These are phyloP conservation scores for Botrytis byssoidea DNA, from an alignment of 2,329 filamentous ascomycete genomes.

Conservation along the genomic window DNA sequence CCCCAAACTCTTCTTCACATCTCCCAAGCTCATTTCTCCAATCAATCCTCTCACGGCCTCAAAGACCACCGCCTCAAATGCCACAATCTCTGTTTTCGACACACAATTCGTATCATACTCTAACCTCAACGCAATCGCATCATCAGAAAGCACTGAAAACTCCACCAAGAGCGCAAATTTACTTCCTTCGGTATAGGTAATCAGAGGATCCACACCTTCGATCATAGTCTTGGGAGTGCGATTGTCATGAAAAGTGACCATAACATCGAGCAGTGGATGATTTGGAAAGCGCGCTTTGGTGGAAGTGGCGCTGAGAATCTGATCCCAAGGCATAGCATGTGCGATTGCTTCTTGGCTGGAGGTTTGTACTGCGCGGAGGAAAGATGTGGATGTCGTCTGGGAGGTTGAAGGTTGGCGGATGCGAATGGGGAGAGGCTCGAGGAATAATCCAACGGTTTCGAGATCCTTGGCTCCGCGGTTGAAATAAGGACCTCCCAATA, in stretches of 20 bases:
- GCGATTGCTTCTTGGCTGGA: constrained; percentile 35
- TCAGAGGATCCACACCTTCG: neutral
- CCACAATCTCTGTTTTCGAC: neutral
- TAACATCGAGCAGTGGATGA: constrained; percentile 32
- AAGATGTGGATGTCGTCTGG: neutral
- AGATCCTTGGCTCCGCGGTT: constrained; percentile 35
- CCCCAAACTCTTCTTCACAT: neutral
- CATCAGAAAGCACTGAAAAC: neutral
- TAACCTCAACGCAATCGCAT: neutral
- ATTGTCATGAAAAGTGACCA: constrained; percentile 33
- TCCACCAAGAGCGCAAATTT: constrained; percentile 15
- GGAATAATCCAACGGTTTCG: constrained; percentile 27
- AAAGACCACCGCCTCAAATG: constrained; percentile 1
- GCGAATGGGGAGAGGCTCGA: constrained; percentile 15
- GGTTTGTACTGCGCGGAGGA: constrained; percentile 24
- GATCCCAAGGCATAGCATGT: constrained; percentile 37
- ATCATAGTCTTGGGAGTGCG: neutral
- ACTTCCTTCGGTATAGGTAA: constrained; percentile 12
- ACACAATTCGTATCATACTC: constrained; percentile 14
- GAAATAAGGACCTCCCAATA: constrained; percentile 36
- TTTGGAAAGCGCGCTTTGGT: constrained; percentile 18
- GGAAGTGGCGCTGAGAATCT: constrained; percentile 34
- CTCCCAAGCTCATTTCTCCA: neutral
- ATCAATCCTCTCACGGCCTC: constrained; percentile 2
- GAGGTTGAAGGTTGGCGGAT: neutral